phyloP scores from a whole-genome alignment of 2,329 filamentous ascomycete genomes.

The Claviceps quebecensis region DNA sequence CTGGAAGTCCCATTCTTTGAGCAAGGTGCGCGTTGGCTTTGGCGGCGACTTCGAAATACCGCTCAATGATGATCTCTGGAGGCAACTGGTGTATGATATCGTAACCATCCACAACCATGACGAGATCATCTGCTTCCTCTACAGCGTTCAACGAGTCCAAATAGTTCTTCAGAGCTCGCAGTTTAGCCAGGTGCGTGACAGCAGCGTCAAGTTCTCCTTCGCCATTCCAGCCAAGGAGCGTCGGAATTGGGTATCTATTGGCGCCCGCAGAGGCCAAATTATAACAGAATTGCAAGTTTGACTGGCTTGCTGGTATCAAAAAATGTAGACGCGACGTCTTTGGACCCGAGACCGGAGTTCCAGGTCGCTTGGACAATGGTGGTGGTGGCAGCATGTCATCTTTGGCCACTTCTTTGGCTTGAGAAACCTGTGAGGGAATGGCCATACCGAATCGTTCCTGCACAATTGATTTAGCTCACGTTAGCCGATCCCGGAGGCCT shows the following conservation, averaged over 20 bases:
- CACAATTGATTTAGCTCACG: neutral
- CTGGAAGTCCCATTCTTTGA: conserved; percentile 30
- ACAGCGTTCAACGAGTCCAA: conserved; percentile 14
- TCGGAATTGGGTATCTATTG: conserved; percentile 24
- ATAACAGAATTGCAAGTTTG: conserved; percentile 25
- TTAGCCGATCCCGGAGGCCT: neutral
- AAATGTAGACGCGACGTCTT: conserved; percentile 22
- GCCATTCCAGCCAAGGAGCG: conserved; percentile 25
- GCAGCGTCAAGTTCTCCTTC: conserved; percentile 20
- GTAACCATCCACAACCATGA: conserved; percentile 49
- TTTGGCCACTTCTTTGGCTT: neutral
- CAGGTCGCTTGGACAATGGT: neutral
- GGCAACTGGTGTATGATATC: conserved; percentile 54
- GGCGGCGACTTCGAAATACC: conserved; percentile 43
- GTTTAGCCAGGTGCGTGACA: conserved; percentile 25
- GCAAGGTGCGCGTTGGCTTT: conserved; percentile 38
- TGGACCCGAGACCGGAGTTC: neutral
- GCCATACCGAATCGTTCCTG: neutral
- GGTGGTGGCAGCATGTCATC: neutral
- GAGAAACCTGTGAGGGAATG: neutral
- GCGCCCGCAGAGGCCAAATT: conserved; percentile 23
- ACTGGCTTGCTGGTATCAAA: conserved; percentile 22
- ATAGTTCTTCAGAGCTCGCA: conserved; percentile 23
- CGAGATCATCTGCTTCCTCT: conserved; percentile 38
- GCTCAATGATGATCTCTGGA: conserved; percentile 44